Evolutionary conservation across 176 grass and related monocot species (phyloP).

Genomic region (Areca catechu): DNA sequence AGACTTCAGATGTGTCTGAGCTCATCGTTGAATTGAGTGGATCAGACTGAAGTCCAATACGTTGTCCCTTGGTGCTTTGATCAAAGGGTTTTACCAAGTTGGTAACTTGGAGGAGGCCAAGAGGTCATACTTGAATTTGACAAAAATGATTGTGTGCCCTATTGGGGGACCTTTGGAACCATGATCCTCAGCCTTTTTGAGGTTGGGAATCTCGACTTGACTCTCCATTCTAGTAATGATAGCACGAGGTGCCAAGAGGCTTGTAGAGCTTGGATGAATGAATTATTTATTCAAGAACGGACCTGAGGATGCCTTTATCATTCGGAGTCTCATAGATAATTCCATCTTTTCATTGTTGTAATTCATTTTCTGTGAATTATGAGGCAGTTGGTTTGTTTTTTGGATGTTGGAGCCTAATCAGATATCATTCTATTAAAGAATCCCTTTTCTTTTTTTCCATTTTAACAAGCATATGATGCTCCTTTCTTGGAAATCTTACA

Average conservation of each 20-base stretch:
- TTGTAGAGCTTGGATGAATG: conserved; percentile 32
- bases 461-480: too few species aligned
- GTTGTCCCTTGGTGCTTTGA: conserved; percentile 44
- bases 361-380: too few species aligned
- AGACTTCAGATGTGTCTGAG: conserved; percentile 21
- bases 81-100: conserved; percentile 31
- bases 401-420: too few species aligned
- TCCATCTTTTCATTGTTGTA: not conserved
- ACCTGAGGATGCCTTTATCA: too few species aligned
- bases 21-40: conserved; percentile 35
- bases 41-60: conserved; percentile 41
- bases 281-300: too few species aligned
- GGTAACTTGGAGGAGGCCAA: conserved; percentile 47
- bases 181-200: conserved; percentile 31
- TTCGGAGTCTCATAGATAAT: not conserved
- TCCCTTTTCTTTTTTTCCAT: too few species aligned
- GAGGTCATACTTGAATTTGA: conserved; percentile 38
- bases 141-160: conserved; percentile 31
- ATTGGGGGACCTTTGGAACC: conserved; percentile 34
- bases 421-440: too few species aligned
- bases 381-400: too few species aligned
- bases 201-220: not conserved
- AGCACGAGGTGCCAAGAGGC: not conserved
- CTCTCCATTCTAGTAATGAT: too few species aligned
- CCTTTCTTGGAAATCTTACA: too few species aligned